Evolutionary conservation across 2,329 filamentous ascomycete species (phyloP).

Genomic region (Cytospora schulzeri): DNA sequence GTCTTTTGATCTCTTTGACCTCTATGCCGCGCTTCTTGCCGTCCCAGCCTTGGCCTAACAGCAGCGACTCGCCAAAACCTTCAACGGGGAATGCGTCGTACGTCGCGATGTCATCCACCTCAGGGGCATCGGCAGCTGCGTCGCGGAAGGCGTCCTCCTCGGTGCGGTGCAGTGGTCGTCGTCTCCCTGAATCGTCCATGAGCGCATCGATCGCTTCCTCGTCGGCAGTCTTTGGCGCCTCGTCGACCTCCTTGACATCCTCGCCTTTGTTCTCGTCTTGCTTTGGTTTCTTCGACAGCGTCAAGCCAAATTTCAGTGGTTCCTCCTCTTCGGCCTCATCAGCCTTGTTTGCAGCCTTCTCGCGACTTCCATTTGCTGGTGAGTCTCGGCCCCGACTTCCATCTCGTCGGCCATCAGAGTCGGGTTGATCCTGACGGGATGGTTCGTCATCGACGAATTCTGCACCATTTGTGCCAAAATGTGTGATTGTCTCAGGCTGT

Average conservation of each 20-base stretch:
- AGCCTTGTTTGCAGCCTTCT: constrained; percentile 28
- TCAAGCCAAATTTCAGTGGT: constrained; percentile 43
- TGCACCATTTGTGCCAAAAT: constrained; percentile 27
- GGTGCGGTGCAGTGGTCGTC: constrained; percentile 58
- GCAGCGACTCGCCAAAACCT: constrained; percentile 86
- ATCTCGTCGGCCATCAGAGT: not conserved
- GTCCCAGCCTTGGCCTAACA: constrained; percentile 97
- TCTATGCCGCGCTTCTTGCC: constrained; percentile 61
- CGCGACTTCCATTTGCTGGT: not conserved
- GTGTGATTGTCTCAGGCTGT: constrained; percentile 25
- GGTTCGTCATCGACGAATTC: constrained; percentile 20
- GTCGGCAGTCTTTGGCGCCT: constrained; percentile 40
- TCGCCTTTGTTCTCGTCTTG: constrained; percentile 46
- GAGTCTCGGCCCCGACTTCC: constrained; percentile 17
- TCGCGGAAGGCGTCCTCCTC: constrained; percentile 70
- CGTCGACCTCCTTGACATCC: constrained; percentile 43
- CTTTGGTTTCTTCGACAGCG: constrained; percentile 35
- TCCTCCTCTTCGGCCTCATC: constrained; percentile 39
- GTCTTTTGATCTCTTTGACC: constrained; percentile 65
- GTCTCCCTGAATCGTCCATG: constrained; percentile 51
- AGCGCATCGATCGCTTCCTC: constrained; percentile 68
- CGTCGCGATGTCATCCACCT: constrained; percentile 75
- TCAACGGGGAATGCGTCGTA: constrained; percentile 91
- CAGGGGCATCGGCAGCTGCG: constrained; percentile 72
- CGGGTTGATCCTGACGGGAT: not conserved